Evolutionary conservation across 495 filamentous ascomycete genomes (phyloP).

Genomic region (Hapsidospora chrysogenum): DNA sequence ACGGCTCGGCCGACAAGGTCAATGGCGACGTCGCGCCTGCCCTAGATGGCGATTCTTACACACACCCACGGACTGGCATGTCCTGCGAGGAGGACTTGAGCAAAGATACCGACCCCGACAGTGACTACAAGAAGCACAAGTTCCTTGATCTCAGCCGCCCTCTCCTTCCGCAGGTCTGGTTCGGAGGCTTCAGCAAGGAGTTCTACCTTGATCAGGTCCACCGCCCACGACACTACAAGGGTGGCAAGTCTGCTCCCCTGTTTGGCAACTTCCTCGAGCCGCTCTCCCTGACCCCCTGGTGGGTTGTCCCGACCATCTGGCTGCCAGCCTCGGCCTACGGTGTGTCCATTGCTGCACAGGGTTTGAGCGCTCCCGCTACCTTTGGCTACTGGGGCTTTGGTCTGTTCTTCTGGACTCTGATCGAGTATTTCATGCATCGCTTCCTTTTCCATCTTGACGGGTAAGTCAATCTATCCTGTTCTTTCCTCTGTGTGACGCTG

Average conservation of each 20-base stretch:
- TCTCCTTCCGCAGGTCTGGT: conserved; percentile 79
- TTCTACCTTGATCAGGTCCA: conserved; percentile 97
- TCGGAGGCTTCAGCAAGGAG: conserved; percentile 70
- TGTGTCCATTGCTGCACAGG: conserved; percentile 44
- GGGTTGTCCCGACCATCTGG: conserved; percentile 73
- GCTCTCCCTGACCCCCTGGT: conserved; percentile 86
- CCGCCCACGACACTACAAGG: conserved; percentile 83
- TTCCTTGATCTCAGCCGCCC: conserved; percentile 85
- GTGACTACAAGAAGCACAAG: conserved; percentile 73
- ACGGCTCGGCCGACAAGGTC: conserved; percentile 9
- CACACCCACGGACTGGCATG: conserved; percentile 71
- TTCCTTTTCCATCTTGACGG: conserved; percentile 88
- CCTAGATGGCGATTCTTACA: conserved; percentile 2
- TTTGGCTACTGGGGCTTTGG: conserved; percentile 47
- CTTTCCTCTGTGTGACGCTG: conserved; percentile 6
- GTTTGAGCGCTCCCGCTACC: conserved; percentile 21
- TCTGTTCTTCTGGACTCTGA: conserved; percentile 65
- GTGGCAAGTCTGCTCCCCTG: conserved; percentile 77
- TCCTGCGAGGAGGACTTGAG: conserved; percentile 71
- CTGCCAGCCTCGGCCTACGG: conserved; percentile 67
- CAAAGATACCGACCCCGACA: conserved; percentile 57
- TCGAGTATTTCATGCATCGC: conserved; percentile 83
- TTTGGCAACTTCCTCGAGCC: conserved; percentile 98
- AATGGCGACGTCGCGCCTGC: conserved; percentile 16
- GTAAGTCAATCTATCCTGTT: conserved; percentile 30